phyloP scores from a whole-genome alignment of 352 stramenopile species.

The Globisporangium rhizosaccharum region DNA sequence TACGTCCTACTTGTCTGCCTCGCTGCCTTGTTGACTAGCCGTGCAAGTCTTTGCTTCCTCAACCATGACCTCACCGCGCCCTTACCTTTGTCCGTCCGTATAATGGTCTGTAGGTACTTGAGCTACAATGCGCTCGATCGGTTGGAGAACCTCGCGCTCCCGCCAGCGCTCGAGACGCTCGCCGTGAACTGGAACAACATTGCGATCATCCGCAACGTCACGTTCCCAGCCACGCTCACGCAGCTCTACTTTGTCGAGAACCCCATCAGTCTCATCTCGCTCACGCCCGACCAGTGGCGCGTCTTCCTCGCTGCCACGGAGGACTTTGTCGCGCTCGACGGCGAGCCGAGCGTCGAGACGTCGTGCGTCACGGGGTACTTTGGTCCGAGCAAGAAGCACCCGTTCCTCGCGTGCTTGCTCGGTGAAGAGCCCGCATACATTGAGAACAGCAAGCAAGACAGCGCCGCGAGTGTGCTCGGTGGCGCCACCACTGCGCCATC shows the following conservation, averaged over 20 bases:
- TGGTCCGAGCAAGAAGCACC: conserved; percentile 5
- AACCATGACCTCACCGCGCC: no score
- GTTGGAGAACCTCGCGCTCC: conserved; percentile 1
- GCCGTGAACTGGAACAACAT: conserved; percentile 9
- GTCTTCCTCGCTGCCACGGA: not conserved
- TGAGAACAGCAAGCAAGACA: no score
- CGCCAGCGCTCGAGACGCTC: conserved; percentile 4
- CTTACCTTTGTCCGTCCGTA: no score
- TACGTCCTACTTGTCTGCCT: no score
- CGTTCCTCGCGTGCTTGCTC: conserved; percentile 9
- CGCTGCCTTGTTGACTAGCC: no score
- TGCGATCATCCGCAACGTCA: not conserved
- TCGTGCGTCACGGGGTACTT: conserved; percentile 11
- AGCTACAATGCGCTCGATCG: no score
- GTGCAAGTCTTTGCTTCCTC: no score
- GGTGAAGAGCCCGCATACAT: not conserved
- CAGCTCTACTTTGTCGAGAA: conserved; percentile 11
- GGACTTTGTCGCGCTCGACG: conserved; percentile 5
- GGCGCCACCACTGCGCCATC: no score
- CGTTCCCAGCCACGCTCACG: not conserved
- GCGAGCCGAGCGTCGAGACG: conserved; percentile 2
- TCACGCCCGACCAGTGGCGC: conserved; percentile 2
- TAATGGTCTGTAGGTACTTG: no score
- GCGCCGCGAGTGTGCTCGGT: no score
- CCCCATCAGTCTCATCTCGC: conserved; percentile 6